Evolutionary conservation across 2,329 filamentous ascomycete genomes (phyloP).

Genomic region (Onygena corvina): DNA sequence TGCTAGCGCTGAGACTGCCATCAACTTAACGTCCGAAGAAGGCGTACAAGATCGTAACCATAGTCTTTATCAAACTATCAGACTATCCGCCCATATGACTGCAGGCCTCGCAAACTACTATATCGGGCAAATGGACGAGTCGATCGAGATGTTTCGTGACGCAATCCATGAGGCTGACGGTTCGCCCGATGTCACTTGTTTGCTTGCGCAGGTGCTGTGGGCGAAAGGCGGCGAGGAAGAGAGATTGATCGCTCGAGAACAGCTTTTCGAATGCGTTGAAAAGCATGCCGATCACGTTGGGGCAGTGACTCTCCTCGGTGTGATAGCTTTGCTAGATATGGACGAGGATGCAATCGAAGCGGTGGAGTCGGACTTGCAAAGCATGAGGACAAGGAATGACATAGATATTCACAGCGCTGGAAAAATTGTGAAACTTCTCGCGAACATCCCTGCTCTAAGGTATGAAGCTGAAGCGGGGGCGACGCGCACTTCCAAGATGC

Average conservation of each 20-base stretch:
- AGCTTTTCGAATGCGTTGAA: slow-evolving; percentile 71
- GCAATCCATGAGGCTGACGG: slow-evolving; percentile 65
- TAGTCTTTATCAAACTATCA: slow-evolving; percentile 55
- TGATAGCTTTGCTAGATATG: slow-evolving; percentile 68
- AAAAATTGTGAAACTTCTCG: slow-evolving; percentile 60
- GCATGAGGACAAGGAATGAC: slow-evolving; percentile 55
- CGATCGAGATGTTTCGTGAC: slow-evolving; percentile 66
- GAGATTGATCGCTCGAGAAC: slow-evolving; percentile 61
- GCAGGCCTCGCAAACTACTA: slow-evolving; percentile 75
- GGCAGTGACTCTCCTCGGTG: slow-evolving; percentile 67
- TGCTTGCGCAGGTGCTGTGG: slow-evolving; percentile 87
- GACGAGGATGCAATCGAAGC: slow-evolving; percentile 71
- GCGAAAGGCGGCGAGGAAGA: slow-evolving; percentile 67
- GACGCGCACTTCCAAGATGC: slow-evolving; percentile 26
- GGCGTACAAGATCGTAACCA: slow-evolving; percentile 50
- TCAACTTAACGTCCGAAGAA: slow-evolving; percentile 64
- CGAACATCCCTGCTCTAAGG: slow-evolving; percentile 54
- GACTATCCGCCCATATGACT: slow-evolving; percentile 75
- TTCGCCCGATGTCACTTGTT: slow-evolving; percentile 72
- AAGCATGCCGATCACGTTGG: slow-evolving; percentile 62
- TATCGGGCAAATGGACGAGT: slow-evolving; percentile 50
- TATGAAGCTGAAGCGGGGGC: slow-evolving; percentile 34
- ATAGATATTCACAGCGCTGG: slow-evolving; percentile 53
- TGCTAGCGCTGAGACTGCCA: slow-evolving; percentile 66
- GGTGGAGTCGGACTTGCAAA: slow-evolving; percentile 63